Evolutionary conservation across 2,329 filamentous ascomycete genomes (phyloP), one percentile per base, ranked within the genome.

Genomic region (Cercospora brassicicola): DNA sequence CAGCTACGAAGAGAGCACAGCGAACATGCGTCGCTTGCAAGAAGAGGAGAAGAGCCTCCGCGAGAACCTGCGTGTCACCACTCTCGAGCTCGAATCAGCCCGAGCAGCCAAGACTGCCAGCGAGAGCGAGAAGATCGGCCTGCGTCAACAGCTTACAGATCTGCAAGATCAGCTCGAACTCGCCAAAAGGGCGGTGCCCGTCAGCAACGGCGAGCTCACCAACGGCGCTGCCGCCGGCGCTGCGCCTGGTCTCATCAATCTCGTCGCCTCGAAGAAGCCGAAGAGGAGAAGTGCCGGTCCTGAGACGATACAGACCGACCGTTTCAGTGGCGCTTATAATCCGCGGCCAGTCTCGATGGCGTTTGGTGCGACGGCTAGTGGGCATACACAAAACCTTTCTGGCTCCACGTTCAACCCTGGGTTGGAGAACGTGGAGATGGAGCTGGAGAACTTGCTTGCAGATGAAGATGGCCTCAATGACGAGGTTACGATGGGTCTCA

Each of bases 341-440:
- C 95, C 95, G 70, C 89, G 95, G 26, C 95, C 95, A 26, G 92
- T 97, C 36, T 99, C 95, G 4, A 97, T 99, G 94, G 94, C 94
- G 62, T 88, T 96, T 73, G 81, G 81, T 64, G 87, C 88, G 59
- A 84, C 86, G 75, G 84, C 87, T 62, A 87, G 84, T 65, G 79
- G 83, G 33, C 87, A 90, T 78, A 88, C 90, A 67, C 91, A 92
- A 77, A 90, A 88, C 74, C 82, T 92, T 62, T 90, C 90, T 63
- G 90, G 90, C 64, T 89, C 91, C 45, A 90, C 90, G 3, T 95
- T 95, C 78, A 88, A 91, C 68, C 91, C 93, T 65, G 89, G 90
- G 67, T 85, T 91, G 67, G 95, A 99, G 79, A 96, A 92, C 76
- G 92, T 98, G 75, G 95, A 99, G 82, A 88, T 93, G 79, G 96